phyloP scores from a whole-genome alignment of 306 rosid genomes.

The Vicia sativa region DNA sequence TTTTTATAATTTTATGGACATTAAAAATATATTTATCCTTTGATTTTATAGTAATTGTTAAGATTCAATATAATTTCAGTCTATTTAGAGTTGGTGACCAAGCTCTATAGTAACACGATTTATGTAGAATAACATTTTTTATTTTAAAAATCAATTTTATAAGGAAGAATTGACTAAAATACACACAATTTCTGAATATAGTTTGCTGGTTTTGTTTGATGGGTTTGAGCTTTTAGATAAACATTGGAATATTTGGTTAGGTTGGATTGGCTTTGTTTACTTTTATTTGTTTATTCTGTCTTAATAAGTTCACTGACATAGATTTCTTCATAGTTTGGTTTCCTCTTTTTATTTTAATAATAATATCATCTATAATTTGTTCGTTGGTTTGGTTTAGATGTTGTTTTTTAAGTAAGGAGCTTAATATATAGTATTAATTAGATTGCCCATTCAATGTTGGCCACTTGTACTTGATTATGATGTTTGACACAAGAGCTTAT shows the following conservation, averaged over 20 bases:
- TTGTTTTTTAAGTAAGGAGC: slow-evolving; percentile 50
- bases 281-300: neutral
- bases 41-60: too few relatives aligned
- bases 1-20: too few relatives aligned
- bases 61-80: too few relatives aligned
- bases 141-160: too few relatives aligned
- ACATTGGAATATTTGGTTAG: slow-evolving; percentile 36
- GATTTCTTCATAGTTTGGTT: slow-evolving; percentile 34
- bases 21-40: too few relatives aligned
- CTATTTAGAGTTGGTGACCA: too few relatives aligned
- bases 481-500: slow-evolving; percentile 34
- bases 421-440: slow-evolving; percentile 11
- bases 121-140: too few relatives aligned
- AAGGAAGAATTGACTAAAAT: too few relatives aligned
- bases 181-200: slow-evolving; percentile 39
- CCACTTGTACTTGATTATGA: slow-evolving; percentile 40
- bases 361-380: neutral
- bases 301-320: neutral
- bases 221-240: slow-evolving; percentile 40
- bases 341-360: slow-evolving; percentile 16
- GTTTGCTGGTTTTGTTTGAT: slow-evolving; percentile 39
- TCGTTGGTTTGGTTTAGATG: slow-evolving; percentile 45
- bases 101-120: too few relatives aligned
- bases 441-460: slow-evolving; percentile 28
- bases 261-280: neutral